Percentiles rank a stretch among this genome's conserved stretches.
These are phyloP conservation scores for Apostasia ramifera DNA, from an alignment of 106 monocot genomes.

Conservation along the genomic window DNA sequence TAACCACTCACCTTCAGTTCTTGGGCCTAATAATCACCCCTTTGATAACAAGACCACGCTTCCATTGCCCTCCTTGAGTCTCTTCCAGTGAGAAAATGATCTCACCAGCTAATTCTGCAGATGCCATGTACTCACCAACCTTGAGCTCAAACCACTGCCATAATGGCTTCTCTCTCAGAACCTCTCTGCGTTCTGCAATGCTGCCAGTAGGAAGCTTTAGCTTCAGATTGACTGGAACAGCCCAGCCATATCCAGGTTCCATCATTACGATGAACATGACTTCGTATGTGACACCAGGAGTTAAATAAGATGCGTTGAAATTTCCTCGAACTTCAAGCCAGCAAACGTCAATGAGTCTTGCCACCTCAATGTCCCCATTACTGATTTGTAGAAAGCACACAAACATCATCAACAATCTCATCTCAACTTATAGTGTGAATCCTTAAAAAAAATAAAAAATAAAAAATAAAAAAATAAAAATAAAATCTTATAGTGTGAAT, in stretches of 20 bases:
- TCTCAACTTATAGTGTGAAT: not conserved
- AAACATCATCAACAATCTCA: not conserved
- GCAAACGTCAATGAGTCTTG: conserved; percentile 31
- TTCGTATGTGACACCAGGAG: conserved; percentile 41
- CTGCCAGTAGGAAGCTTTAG: conserved; percentile 14
- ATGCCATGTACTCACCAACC: conserved; percentile 20
- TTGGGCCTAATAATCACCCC: conserved; percentile 31
- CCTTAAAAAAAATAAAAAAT: no score
- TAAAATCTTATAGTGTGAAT: not conserved
- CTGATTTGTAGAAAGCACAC: conserved; percentile 1
- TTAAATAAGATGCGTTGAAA: conserved; percentile 26
- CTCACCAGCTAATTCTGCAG: conserved; percentile 9
- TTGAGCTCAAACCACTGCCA: conserved; percentile 28
- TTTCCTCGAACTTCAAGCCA: conserved; percentile 65
- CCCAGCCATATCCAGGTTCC: conserved; percentile 34
- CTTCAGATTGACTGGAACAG: conserved; percentile 32
- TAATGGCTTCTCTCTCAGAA: conserved; percentile 27
- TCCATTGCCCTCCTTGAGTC: conserved; percentile 43
- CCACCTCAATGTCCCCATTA: conserved; percentile 27
- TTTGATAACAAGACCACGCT: conserved; percentile 47
- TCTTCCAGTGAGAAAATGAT: conserved; percentile 50
- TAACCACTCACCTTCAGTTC: not conserved
- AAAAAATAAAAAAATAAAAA: no score
- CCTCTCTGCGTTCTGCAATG: conserved; percentile 12
- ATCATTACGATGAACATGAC: conserved; percentile 42